Conservation (phyloP, 768 basidiomycete species). For the Sarcomyxa edulis region DNA sequence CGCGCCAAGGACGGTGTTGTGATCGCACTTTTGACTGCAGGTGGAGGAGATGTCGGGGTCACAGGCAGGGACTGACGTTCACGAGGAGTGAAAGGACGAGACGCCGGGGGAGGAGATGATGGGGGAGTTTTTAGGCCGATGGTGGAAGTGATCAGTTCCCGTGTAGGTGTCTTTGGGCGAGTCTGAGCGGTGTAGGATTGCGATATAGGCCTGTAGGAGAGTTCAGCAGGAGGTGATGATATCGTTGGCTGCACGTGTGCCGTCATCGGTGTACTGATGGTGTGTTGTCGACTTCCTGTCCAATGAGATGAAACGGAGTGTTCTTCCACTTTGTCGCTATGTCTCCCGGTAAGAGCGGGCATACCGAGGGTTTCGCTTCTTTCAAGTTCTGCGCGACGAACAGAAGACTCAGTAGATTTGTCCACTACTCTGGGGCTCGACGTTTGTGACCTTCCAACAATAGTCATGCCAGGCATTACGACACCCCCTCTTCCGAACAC, state of each 20-base stretch:
- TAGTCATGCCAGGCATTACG: slow-evolving; percentile 70
- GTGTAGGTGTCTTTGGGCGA: slow-evolving; percentile 1
- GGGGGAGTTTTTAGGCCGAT: slow-evolving; percentile 4
- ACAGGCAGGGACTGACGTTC: slow-evolving; percentile 15
- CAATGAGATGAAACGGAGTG: too few species aligned
- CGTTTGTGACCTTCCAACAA: slow-evolving; percentile 7
- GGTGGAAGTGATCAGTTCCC: background rate
- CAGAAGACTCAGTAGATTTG: slow-evolving; percentile 1
- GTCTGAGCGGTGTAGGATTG: background rate
- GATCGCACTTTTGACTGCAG: slow-evolving; percentile 30
- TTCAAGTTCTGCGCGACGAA: too few species aligned
- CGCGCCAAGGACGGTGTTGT: slow-evolving; percentile 42
- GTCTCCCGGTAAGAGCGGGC: background rate
- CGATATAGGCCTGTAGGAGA: too few species aligned
- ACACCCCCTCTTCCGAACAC: slow-evolving; percentile 71
- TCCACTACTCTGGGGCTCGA: background rate
- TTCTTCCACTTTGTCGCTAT: background rate
- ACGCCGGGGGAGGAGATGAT: slow-evolving; percentile 12
- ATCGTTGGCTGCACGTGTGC: too few species aligned
- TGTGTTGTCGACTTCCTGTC: too few species aligned
- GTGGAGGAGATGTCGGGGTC: slow-evolving; percentile 15
- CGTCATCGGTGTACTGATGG: too few species aligned
- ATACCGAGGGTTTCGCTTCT: too few species aligned
- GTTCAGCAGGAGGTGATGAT: too few species aligned
- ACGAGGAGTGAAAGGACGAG: slow-evolving; percentile 19